Percentiles rank a stretch among this genome's conserved stretches.
Conservation (phyloP, 140 eudicot species). For the Flaveria floridana region DNA sequence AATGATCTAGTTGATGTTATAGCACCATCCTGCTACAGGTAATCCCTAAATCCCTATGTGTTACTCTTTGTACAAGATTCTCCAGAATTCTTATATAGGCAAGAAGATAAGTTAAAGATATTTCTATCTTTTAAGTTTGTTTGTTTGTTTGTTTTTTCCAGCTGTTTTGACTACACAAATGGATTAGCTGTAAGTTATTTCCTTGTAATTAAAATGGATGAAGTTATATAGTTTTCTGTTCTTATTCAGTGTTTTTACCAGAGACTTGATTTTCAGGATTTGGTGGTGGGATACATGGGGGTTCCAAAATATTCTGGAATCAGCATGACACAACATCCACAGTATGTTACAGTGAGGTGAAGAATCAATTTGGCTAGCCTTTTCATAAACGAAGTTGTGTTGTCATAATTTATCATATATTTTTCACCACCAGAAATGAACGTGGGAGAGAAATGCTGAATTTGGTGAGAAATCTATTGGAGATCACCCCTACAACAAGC, state of each 20-base stretch:
- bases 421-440: slow-evolving; percentile 56
- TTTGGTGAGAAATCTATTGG: slow-evolving; percentile 71
- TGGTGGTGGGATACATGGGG: slow-evolving; percentile 99
- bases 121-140: neutral
- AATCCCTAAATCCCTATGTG: neutral
- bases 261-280: slow-evolving; percentile 55
- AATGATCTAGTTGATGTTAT: slow-evolving; percentile 91
- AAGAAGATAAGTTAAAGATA: neutral
- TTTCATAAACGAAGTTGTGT: neutral
- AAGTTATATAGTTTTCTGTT: neutral
- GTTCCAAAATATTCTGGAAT: slow-evolving; percentile 90
- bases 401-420: neutral
- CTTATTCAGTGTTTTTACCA: neutral
- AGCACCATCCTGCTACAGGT: slow-evolving; percentile 99
- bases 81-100: slow-evolving; percentile 8
- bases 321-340: slow-evolving; percentile 97
- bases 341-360: slow-evolving; percentile 92
- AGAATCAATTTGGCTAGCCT: neutral
- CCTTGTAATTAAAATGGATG: neutral
- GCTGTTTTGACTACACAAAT: slow-evolving; percentile 98
- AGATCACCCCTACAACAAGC: slow-evolving; percentile 79
- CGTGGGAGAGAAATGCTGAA: slow-evolving; percentile 95
- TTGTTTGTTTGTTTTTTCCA: slow-evolving; percentile 37
- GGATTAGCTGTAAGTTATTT: slow-evolving; percentile 82
- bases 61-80: neutral